A percentile compares a stretch with the other conserved stretches of the same genome.
Conservation (phyloP, 495 filamentous ascomycete species). For the Xylaria acuta region DNA sequence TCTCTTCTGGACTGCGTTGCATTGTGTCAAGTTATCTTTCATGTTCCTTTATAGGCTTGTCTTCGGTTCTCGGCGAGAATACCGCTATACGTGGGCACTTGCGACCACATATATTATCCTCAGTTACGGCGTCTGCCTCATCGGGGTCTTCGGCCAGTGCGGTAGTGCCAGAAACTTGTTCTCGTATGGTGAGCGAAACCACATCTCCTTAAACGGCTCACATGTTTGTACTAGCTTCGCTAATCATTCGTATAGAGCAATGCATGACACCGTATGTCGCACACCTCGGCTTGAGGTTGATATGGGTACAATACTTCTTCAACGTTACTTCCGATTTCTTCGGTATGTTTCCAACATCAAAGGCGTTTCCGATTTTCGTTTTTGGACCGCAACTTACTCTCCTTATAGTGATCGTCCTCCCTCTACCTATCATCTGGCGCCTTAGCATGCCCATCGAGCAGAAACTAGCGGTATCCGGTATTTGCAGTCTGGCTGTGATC, state of each 20-base stretch:
- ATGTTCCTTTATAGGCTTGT: slow-evolving; percentile 6
- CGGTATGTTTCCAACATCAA: not conserved
- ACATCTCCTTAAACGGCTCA: not conserved
- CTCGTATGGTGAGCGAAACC: not conserved
- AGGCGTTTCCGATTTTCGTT: not conserved
- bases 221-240: not conserved
- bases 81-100: not conserved
- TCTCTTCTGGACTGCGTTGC: slow-evolving; percentile 28
- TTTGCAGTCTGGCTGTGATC: slow-evolving; percentile 34
- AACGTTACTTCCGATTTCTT: not conserved
- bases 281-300: not conserved
- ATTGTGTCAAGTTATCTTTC: slow-evolving; percentile 29
- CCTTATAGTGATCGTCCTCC: slow-evolving; percentile 31
- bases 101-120: slow-evolving; percentile 19
- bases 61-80: not conserved
- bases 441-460: slow-evolving; percentile 37
- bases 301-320: not conserved
- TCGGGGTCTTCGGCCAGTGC: slow-evolving; percentile 30
- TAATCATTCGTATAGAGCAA: not conserved
- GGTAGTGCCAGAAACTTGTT: slow-evolving; percentile 17
- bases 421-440: slow-evolving; percentile 45
- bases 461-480: slow-evolving; percentile 41
- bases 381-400: not conserved
- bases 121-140: slow-evolving; percentile 24
- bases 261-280: not conserved